Evolutionary conservation across 306 rosid species (phyloP), one percentile per base, ranked within the genome.

Genomic region (Vicia faba): DNA sequence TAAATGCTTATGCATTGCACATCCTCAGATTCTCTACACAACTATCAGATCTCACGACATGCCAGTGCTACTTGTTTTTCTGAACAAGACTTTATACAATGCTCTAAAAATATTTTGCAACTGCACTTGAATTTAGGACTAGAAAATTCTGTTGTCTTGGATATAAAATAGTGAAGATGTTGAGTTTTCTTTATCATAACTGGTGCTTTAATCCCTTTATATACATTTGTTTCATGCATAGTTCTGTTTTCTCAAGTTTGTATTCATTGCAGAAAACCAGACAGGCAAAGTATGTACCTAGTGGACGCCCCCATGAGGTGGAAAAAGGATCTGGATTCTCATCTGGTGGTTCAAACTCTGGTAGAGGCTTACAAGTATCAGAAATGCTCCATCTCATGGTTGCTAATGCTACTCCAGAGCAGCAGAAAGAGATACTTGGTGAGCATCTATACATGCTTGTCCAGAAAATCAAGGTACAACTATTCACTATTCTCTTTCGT

Each of bases 361-460:
- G 72, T 49, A 86, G 86, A 77, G 82, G 76, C 36, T 56, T 81
- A 57, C 85, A 73, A 66, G 91, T 82, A 46, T 72, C 90, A 64
- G 89, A 82, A 78, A 79, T 82, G 79, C 77, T 87, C 61, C 90
- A 91, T 76, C 81, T 86, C 84, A 66, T 78, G 91, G 95, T 89
- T 63, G 84, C 92, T 64, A 81, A 86, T 58, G 88, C 92, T 73
- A 33, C 87, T 83, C 86, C 84, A 15, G 86, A 87, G 75, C 84
- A 85, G 83, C 96, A 83, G 85, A 89, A 92, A 63, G 85, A 87
- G 70, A 82, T 89, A 69, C 89, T 92, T 7, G 95, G 98, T 33
- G 88, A 87, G 79, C 91, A 55, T 70, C 87, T 92, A 31, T 87
- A 80, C 68, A 84, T 81, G 49, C 84, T 87, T 7, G 88, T 92